A percentile compares a stretch with the other conserved stretches of the same genome.
Conservation (phyloP, 495 filamentous ascomycete genomes). For the Aspergillus asperescens region DNA sequence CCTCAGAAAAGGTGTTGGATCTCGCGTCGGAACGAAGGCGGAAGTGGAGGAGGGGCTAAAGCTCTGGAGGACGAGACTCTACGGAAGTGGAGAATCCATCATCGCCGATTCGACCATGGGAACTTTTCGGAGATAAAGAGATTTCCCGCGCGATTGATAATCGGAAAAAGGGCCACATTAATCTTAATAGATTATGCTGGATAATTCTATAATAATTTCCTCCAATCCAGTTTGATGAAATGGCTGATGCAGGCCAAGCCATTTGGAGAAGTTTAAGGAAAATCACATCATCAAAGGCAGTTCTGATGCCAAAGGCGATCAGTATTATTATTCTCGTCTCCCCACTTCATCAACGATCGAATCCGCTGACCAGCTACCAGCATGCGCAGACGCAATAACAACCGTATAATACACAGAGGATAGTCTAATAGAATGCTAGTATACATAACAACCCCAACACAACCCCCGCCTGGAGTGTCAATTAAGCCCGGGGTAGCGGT, state of each 20-base stretch:
- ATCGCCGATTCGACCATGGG: too few species aligned
- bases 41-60: slow-evolving; percentile 14
- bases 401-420: slow-evolving; percentile 3
- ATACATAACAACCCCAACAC: slow-evolving; percentile 3
- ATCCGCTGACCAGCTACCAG: not conserved
- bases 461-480: not conserved
- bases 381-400: not conserved
- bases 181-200: not conserved
- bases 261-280: not conserved
- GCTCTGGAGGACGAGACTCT: slow-evolving; percentile 11
- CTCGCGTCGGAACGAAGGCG: not conserved
- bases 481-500: slow-evolving; percentile 46
- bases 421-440: not conserved
- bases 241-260: not conserved
- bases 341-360: not conserved
- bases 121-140: slow-evolving; percentile 10
- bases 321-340: not conserved
- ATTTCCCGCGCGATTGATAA: not conserved
- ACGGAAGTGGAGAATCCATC: slow-evolving; percentile 13
- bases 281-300: slow-evolving; percentile 21
- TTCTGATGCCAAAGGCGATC: slow-evolving; percentile 15
- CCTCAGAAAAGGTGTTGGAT: slow-evolving; percentile 14
- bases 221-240: not conserved
- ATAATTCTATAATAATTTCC: not conserved
- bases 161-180: not conserved